Conservation (phyloP, 2,329 filamentous ascomycete species). For the Pyrenophora graminea region DNA sequence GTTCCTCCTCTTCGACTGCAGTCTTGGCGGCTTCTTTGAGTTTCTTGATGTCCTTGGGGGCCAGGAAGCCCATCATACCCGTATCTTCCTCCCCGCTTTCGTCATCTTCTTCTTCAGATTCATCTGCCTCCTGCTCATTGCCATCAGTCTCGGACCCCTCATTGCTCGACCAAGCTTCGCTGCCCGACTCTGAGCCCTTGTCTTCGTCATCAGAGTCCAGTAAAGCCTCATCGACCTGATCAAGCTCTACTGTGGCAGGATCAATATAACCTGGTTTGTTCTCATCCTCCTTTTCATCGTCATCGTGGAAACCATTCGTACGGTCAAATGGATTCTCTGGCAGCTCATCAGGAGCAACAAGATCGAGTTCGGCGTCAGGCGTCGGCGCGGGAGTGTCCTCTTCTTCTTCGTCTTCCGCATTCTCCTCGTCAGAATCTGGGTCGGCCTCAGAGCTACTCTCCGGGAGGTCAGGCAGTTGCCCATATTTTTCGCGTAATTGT, state of each 20-base stretch:
- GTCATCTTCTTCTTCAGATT: slow-evolving; percentile 30
- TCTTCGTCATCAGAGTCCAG: slow-evolving; percentile 42
- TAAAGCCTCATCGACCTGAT: slow-evolving; percentile 48
- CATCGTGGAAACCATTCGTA: slow-evolving; percentile 31
- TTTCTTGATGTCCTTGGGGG: slow-evolving; percentile 40
- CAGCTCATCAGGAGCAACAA: slow-evolving; percentile 21
- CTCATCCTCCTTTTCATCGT: slow-evolving; percentile 19
- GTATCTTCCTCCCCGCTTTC: slow-evolving; percentile 41
- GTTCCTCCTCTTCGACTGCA: slow-evolving; percentile 28
- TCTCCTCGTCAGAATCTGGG: slow-evolving; percentile 39
- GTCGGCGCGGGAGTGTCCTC: slow-evolving; percentile 31
- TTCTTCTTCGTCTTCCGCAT: slow-evolving; percentile 29
- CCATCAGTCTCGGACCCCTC: slow-evolving; percentile 34
- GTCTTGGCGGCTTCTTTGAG: slow-evolving; percentile 40
- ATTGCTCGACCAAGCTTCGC: slow-evolving; percentile 46
- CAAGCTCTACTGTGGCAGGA: slow-evolving; percentile 45
- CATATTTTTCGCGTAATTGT: slow-evolving; percentile 70
- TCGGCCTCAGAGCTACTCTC: slow-evolving; percentile 42
- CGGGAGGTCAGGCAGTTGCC: slow-evolving; percentile 59
- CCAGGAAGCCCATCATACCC: slow-evolving; percentile 44
- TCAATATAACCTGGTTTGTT: slow-evolving; percentile 35
- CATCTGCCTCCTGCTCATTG: slow-evolving; percentile 24
- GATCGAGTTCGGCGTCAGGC: slow-evolving; percentile 38
- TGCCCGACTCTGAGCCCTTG: slow-evolving; percentile 38
- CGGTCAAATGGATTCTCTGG: slow-evolving; percentile 15